Base-by-base conservation (phyloP, 768 basidiomycete species). In the Lyophyllum atratum region DNA sequence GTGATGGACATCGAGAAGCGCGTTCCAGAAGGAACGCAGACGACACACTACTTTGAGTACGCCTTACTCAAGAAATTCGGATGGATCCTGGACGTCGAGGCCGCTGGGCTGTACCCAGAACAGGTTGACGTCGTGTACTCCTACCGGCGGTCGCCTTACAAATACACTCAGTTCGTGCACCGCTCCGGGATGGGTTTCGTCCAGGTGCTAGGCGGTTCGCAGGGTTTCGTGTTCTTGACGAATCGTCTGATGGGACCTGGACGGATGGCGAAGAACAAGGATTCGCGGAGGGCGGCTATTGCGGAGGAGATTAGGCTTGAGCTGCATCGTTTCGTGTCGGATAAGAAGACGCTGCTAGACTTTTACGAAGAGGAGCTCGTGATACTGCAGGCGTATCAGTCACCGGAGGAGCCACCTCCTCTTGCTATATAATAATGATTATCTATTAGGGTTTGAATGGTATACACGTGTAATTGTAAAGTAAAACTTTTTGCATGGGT, bases 121-220 rank as follows among this genome's bases (percentile, higher is more conserved):
- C 82, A 85, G 40, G 81, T 97, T 56, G 89, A 94, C 61, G 91
- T 93, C 19, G 77, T 88, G 22, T 98, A 98, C 73, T 91, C 90
- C 9, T 98, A 98, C 68, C 88, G 95, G 14, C 86, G 89, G 37
- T 74, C 84, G 40, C 80, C 86, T 4, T 92, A 86, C 76, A 80
- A 82, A 60, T 84, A 93, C 72, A 91, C 93, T 19, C 96, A 98
- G 68, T 98, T 93, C 69, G 90, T 97, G 28, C 96, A 97, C 66
- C 85, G 87, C 48, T 85, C 89, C 4, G 97, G 97, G 1, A 84
- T 90, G 22, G 94, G 92, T 9, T 93, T 98, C 66, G 86, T 94
- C 9, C 94, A 97, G 68, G 88, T 96, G 56, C 66, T 95, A 4
- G 92, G 89, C 2, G 92, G 87, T 1, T 70, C 79, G 3, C 79